phyloP scores from a whole-genome alignment of 805 yeast species.

The Millerago galiae region DNA sequence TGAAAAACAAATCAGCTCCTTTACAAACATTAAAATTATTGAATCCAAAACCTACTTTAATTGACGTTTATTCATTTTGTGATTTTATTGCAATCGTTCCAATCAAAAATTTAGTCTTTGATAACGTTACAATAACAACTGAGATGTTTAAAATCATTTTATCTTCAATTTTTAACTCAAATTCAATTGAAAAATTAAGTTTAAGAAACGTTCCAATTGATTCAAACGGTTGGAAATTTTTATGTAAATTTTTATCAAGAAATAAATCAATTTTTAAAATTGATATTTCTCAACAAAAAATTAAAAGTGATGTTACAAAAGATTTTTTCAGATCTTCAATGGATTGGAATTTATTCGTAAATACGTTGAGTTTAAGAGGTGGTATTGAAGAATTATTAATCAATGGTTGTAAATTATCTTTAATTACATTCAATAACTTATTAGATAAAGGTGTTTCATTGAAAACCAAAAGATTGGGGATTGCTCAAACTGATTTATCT shows the following conservation, averaged over 20 bases:
- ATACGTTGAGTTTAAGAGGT: conserved; percentile 59
- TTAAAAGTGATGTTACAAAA: conserved; percentile 28
- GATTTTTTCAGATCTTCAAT: conserved; percentile 55
- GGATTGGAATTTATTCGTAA: conserved; percentile 78
- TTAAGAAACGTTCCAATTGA: conserved; percentile 74
- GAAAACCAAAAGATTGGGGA: conserved; percentile 57
- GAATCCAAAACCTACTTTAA: conserved; percentile 85
- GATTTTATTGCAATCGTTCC: conserved; percentile 88
- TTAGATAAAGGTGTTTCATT: conserved; percentile 49
- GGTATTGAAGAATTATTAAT: conserved; percentile 76
- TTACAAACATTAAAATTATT: conserved; percentile 62
- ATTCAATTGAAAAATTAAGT: conserved; percentile 63
- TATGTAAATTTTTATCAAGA: conserved; percentile 69
- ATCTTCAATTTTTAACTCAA: conserved; percentile 60
- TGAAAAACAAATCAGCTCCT: conserved; percentile 72
- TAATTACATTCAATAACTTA: conserved; percentile 47
- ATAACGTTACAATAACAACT: conserved; percentile 66
- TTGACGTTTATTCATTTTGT: conserved; percentile 81
- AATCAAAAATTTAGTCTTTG: conserved; percentile 64
- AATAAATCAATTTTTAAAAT: conserved; percentile 51
- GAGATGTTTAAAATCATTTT: conserved; percentile 76
- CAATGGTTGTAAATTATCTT: conserved; percentile 68
- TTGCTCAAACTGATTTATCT: conserved; percentile 67
- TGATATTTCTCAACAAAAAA: conserved; percentile 63
- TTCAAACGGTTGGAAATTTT: conserved; percentile 65